phyloP scores from a whole-genome alignment of 2,329 filamentous ascomycete species.

The Fusarium keratoplasticum region DNA sequence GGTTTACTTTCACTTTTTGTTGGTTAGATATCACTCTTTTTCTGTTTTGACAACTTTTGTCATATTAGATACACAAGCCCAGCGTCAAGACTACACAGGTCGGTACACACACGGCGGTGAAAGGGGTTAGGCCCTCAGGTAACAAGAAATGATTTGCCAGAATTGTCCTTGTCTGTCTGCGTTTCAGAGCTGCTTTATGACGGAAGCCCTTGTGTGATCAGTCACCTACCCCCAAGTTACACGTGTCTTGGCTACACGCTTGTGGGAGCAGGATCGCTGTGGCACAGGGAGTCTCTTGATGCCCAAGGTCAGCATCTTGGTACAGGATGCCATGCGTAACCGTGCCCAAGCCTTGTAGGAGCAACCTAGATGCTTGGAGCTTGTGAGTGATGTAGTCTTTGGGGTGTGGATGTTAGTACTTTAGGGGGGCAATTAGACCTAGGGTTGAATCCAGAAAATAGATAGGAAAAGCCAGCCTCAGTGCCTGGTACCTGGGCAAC shows the following conservation, averaged over 20 bases:
- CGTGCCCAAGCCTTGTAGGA: not conserved
- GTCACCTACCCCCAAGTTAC: constrained; percentile 11
- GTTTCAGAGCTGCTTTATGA: constrained; percentile 10
- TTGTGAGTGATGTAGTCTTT: not conserved
- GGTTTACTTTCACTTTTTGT: not conserved
- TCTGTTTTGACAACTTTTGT: not conserved
- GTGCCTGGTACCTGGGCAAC: not conserved
- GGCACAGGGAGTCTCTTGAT: constrained; percentile 1
- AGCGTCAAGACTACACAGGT: not conserved
- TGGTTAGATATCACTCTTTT: constrained; percentile 33
- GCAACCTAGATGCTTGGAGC: not conserved
- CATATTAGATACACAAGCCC: constrained; percentile 27
- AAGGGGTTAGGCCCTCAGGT: not conserved
- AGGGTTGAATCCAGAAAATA: not conserved
- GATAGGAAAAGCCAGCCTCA: not conserved
- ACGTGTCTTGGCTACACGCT: constrained; percentile 13
- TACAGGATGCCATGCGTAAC: not conserved
- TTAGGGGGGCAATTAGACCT: not conserved
- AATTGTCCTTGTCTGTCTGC: not conserved
- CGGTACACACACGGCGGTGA: not conserved
- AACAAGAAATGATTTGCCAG: constrained; percentile 12
- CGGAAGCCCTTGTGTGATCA: not conserved
- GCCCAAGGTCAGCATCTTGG: not conserved
- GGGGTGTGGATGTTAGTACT: not conserved
- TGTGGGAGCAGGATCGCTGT: constrained; percentile 14